Base-by-base conservation (phyloP, 495 filamentous ascomycete species). In the Penicillium herquei region DNA sequence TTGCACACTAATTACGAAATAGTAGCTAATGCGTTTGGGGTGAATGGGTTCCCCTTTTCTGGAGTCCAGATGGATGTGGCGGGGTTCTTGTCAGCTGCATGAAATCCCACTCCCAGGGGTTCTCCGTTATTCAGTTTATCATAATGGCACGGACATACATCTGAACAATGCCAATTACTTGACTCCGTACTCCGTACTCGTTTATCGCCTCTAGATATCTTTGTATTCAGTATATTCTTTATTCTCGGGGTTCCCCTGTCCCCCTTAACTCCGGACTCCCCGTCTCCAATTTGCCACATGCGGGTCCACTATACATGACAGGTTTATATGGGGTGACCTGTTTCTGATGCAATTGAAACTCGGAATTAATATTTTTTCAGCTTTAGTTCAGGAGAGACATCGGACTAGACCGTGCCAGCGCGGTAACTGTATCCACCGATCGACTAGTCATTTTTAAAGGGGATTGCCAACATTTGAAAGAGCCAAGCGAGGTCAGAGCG, bases 21-120 rank as follows among this genome's bases (percentile, higher is more conserved):
- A 18, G 31, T 51, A 12, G n/a, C 12, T 41, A 33, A 33, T 10
- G 6, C 34, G 8, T 39, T 41, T 41, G 39, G 21, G 17, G 40
- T 9, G 34, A 49, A 48, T 35, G 42, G 43, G 17, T 52, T 50
- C 57, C 61, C 61, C 55, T 66, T 66, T 61, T 61, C 52, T 55
- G 51, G 55, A 55, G n/a, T n/a, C n/a, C n/a, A n/a, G n/a, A n/a
- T n/a, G 55, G 48, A 52, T 57, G 26, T 34, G 41, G 49, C 49
- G 51, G 59, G 62, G 53, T 44, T 26, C 52, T 21, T 35, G 50
- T 49, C 55, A 56, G 54, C 60, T 66, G 55, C 57, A 56, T 40
- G 54, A 50, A 56, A 65, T 63, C 17, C 21, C 32, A 54, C 10
- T 32, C 30, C 49, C 57, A 54, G 46, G 50, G 55, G 56, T 51